These are phyloP conservation scores for Scheffersomyces titani DNA, from an alignment of 1,139 yeast species.

Conservation along the genomic window DNA sequence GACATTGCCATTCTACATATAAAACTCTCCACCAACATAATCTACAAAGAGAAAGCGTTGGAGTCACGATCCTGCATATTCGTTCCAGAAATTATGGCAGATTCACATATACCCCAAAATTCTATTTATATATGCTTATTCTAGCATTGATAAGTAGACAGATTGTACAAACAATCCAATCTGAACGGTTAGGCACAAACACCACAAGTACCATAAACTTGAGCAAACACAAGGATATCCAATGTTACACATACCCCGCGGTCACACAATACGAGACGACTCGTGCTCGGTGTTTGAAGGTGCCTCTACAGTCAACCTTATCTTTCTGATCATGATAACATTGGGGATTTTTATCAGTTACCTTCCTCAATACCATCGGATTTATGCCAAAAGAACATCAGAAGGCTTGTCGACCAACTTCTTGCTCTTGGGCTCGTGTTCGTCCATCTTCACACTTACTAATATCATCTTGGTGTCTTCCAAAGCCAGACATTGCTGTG, in stretches of 20 bases:
- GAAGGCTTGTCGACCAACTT: conserved; percentile 82
- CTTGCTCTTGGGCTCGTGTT: conserved; percentile 69
- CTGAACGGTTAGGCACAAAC: background rate
- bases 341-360: conserved; percentile 74
- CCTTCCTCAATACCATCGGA: conserved; percentile 71
- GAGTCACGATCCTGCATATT: background rate
- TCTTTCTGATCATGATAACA: conserved; percentile 55
- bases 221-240: background rate
- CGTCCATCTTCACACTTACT: conserved; percentile 69
- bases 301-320: conserved; percentile 48
- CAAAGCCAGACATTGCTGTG: conserved; percentile 56
- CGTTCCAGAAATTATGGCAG: background rate
- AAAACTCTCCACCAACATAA: background rate
- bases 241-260: background rate
- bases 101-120: background rate
- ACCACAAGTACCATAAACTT: background rate
- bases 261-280: conserved; percentile 6
- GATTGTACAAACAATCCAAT: background rate
- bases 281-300: conserved; percentile 45
- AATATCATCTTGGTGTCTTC: conserved; percentile 66
- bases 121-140: background rate
- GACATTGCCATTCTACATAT: background rate
- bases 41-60: background rate
- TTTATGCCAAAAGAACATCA: conserved; percentile 59
- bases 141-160: background rate